Base-by-base conservation (phyloP, 164 flowering plant genomes). In the Dillenia suffruticosa region DNA sequence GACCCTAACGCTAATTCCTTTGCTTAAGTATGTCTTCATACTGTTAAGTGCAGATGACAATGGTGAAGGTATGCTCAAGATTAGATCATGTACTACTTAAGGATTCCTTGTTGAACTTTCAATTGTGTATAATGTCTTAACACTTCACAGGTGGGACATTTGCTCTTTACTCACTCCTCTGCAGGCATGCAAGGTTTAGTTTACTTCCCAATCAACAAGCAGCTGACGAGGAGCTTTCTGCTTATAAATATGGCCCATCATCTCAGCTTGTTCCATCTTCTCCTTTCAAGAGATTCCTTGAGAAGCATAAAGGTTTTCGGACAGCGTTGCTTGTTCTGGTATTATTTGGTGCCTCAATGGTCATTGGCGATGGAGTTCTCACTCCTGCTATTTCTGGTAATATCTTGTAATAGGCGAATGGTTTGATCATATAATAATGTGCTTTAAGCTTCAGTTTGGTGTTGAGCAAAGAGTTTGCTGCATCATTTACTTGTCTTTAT, bases 131-230 rank as follows among this genome's bases (percentile, higher is more conserved):
- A 46, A 67, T 54, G 13, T 67, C 62, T 26, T 49, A 59, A 68
- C 32, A 44, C 19, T 52, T 71, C 49, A 61, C 81, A 90, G 97
- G 97, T 69, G 95, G 98, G 59, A 84, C 96, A 50, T 88, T 93
- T 79, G 94, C 98, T 61, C 89, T 93, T 24, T 93, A 93, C 69
- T 93, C 98, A 3, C 75, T 93, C 61, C 85, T 93, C 43, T 93
- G 97, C 70, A 76, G 96, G 58, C 92, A 90, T 74, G 90, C 83
- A 24, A 90, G 76, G 70, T 71, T 89, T 26, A 86, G 88, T 70
- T 69, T 90, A 59, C 91, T 86, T 73, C 85, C 95, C n/a, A 88
- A 88, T 77, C 92, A 87, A 62, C 97, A 91, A 79, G 93, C 96
- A 50, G 96, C 88, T 47, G 97, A 91, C 70, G 96, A 91, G 73